Conservation (phyloP, 805 yeast genomes). For the Diddensiella transvaalensis region DNA sequence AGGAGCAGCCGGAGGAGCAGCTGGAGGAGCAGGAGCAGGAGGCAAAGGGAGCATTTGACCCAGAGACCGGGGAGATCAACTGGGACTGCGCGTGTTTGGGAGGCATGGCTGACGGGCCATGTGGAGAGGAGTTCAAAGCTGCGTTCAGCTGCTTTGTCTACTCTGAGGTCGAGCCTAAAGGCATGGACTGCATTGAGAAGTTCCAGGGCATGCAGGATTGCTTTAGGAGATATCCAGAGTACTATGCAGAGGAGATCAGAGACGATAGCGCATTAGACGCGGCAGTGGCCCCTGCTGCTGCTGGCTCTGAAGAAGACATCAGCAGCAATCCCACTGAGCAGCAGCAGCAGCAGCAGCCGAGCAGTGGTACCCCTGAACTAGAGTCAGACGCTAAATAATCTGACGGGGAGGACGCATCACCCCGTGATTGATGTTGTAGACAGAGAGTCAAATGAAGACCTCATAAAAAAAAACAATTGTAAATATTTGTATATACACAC, state of each 20-base stretch:
- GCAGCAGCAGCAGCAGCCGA: too few relatives aligned
- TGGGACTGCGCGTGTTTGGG: constrained; percentile 99
- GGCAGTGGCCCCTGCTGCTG: constrained; percentile 11
- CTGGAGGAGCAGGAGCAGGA: constrained; percentile 19
- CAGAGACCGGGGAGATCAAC: constrained; percentile 97
- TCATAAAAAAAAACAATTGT: too few relatives aligned
- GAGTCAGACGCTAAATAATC: too few relatives aligned
- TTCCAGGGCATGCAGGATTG: constrained; percentile 91
- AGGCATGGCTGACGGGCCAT: constrained; percentile 98
- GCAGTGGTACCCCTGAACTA: too few relatives aligned
- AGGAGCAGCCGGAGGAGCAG: constrained; percentile 6
- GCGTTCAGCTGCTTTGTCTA: constrained; percentile 95
- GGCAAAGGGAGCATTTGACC: constrained; percentile 74
- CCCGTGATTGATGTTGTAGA: too few relatives aligned
- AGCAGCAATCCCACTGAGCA: constrained; percentile 18
- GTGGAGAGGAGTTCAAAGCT: constrained; percentile 92
- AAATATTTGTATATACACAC: not conserved
- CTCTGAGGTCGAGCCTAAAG: constrained; percentile 94
- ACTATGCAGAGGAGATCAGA: constrained; percentile 85
- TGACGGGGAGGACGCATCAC: too few relatives aligned
- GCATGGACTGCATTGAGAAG: constrained; percentile 88
- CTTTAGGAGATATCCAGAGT: constrained; percentile 89
- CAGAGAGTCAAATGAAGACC: too few relatives aligned
- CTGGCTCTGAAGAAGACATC: constrained; percentile 9
- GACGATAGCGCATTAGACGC: constrained; percentile 53